phyloP scores from a whole-genome alignment of 768 basidiomycete species.

The Suillus fuscotomentosus region DNA sequence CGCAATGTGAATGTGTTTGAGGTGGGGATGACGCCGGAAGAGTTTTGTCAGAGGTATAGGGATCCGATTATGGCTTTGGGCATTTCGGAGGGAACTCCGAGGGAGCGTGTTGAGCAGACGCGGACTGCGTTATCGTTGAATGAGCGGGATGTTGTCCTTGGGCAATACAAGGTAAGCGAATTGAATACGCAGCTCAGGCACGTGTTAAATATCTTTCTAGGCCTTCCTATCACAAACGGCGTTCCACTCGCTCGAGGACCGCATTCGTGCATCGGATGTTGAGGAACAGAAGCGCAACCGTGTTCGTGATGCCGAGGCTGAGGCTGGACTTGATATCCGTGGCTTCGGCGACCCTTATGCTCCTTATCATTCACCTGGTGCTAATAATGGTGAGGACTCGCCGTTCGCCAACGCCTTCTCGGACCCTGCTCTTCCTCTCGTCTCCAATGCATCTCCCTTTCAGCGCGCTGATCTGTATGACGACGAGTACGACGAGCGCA shows the following conservation, averaged over 20 bases:
- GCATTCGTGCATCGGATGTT: constrained; percentile 75
- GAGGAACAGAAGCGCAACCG: constrained; percentile 86
- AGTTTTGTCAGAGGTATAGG: constrained; percentile 83
- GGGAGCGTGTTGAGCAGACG: constrained; percentile 60
- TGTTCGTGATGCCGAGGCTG: constrained; percentile 71
- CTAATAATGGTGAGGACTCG: constrained; percentile 36
- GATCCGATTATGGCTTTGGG: constrained; percentile 59
- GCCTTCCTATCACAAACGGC: constrained; percentile 85
- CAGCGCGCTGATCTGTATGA: constrained; percentile 73
- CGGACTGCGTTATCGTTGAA: constrained; percentile 52
- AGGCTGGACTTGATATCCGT: constrained; percentile 61
- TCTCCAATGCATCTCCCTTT: constrained; percentile 79
- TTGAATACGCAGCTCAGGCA: neutral
- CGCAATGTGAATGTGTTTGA: constrained; percentile 69
- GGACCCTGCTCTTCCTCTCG: constrained; percentile 80
- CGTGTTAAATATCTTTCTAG: constrained; percentile 38
- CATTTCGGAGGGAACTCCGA: constrained; percentile 57
- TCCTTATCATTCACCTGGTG: constrained; percentile 61
- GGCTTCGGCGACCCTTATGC: constrained; percentile 69
- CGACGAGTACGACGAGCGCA: constrained; percentile 77
- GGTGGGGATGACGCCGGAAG: constrained; percentile 80
- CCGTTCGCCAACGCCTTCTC: constrained; percentile 40
- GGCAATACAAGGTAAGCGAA: constrained; percentile 70
- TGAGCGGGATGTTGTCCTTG: constrained; percentile 77
- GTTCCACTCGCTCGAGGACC: constrained; percentile 89